Evolutionary conservation across 768 basidiomycete genomes (phyloP), one percentile per base, ranked within the genome.

Genomic region (Phallus indusiatus): DNA sequence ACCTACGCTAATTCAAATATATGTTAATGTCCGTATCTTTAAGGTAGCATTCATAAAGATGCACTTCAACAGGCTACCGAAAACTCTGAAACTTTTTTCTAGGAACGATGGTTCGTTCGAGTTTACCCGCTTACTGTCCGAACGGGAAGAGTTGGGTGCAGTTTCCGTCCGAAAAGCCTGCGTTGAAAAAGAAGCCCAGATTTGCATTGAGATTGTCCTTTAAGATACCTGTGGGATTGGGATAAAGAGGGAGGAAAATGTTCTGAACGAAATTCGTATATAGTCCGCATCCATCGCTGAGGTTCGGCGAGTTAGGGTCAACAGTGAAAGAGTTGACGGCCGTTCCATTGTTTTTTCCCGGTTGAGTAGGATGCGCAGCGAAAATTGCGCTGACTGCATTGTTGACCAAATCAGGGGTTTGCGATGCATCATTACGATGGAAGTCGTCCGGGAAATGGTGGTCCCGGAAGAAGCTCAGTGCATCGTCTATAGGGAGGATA

Each of bases 261-360:
- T 24, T 54, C 24, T 54, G 33, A 2, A 53, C 59, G 22, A 54
- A 60, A 42, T 60, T 46, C 34, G 20, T 37, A 36, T 60, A 60
- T 3, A 60, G 51, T 34, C 22, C 35, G 22, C 59, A 60, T 8
- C 17, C 11, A 7, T 53, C 22, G 34, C 35, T 16, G 17, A 35
- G 36, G 53, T 53, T 60, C 7, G 53, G 12, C 12, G 42, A 42
- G 7, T 37, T 54, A 28, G 53, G 53, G 46, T 60, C 59, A 6
- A 47, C 17, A 17, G 33, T 28, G 42, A 47, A 60, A 6, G 10
- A 35, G 24, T 35, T 36, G 52, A 37, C 37, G 20, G 52, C 59
- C 9, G 53, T 37, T 21, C n/a, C 47, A 52, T 60, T 60, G 21
- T 20, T 6, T 20, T 53, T 53, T 0, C 52, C 52, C 14, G 34